Conservation (phyloP, 345 rosid genomes). For the Melastoma malabathricum region DNA sequence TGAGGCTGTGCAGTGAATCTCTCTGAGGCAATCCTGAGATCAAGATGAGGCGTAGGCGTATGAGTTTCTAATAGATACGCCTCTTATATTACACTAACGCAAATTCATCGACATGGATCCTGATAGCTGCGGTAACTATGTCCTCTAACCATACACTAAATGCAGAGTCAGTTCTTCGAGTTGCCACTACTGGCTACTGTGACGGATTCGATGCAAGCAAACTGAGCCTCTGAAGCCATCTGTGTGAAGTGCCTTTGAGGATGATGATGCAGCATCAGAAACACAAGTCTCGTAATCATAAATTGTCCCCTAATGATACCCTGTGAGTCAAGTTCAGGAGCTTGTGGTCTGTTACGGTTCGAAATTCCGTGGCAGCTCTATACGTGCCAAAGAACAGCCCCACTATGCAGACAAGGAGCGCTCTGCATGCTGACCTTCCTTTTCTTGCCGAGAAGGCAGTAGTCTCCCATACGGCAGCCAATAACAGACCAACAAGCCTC, state of each 20-base stretch:
- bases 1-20: constrained; percentile 9
- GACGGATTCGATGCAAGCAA: constrained; percentile 30
- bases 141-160: constrained; percentile 41
- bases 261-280: background rate
- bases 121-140: constrained; percentile 45
- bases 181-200: constrained; percentile 22
- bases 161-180: constrained; percentile 44
- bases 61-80: constrained; percentile 51
- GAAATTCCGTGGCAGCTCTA: too few species aligned
- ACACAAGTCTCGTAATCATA: too few species aligned
- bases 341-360: too few species aligned
- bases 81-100: constrained; percentile 30
- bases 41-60: constrained; percentile 45
- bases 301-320: too few species aligned
- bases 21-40: constrained; percentile 38
- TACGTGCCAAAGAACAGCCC: too few species aligned
- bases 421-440: too few species aligned
- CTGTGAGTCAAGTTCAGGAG: too few species aligned
- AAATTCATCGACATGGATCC: constrained; percentile 41
- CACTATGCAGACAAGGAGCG: too few species aligned
- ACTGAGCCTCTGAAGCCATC: constrained; percentile 27
- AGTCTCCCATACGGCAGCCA: too few species aligned
- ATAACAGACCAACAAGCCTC: too few species aligned
- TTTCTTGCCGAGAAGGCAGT: too few species aligned
- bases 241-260: constrained; percentile 35